A percentile compares a stretch with the other conserved stretches of the same genome.
Evolutionary conservation across 1,139 yeast species (phyloP).

Genomic region (Lodderomyces pseudojiufengensis): DNA sequence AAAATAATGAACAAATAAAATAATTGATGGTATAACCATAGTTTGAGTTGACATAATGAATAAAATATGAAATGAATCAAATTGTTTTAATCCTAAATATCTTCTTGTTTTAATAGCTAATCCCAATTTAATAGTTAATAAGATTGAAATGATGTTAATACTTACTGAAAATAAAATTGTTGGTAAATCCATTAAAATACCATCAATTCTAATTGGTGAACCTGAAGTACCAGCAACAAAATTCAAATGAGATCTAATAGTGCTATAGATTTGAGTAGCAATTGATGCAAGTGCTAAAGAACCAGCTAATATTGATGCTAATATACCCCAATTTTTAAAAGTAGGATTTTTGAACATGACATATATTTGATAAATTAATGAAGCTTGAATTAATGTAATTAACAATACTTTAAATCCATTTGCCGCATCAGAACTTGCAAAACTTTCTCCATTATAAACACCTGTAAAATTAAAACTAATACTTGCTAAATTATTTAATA

Average conservation of each 20-base stretch:
- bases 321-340: conserved; percentile 33
- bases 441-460: conserved; percentile 23
- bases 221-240: conserved; percentile 11
- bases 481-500: conserved; percentile 50
- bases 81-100: conserved; percentile 72
- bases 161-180: conserved; percentile 66
- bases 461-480: conserved; percentile 52
- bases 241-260: conserved; percentile 17
- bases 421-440: conserved; percentile 49
- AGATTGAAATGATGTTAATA: conserved; percentile 55
- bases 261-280: conserved; percentile 48
- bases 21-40: conserved; percentile 68
- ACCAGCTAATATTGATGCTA: conserved; percentile 38
- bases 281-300: conserved; percentile 48
- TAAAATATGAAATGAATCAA: conserved; percentile 75
- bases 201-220: conserved; percentile 11
- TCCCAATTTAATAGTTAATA: conserved; percentile 58
- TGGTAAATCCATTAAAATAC: conserved; percentile 46
- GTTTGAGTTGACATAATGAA: conserved; percentile 83
- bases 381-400: conserved; percentile 55
- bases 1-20: conserved; percentile 53
- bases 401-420: conserved; percentile 58
- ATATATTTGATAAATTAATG: conserved; percentile 67
- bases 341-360: conserved; percentile 62
- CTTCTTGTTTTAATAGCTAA: conserved; percentile 71